These are phyloP conservation scores for Linum trigynum DNA, from an alignment of 345 rosid species.

Conservation along the genomic window DNA sequence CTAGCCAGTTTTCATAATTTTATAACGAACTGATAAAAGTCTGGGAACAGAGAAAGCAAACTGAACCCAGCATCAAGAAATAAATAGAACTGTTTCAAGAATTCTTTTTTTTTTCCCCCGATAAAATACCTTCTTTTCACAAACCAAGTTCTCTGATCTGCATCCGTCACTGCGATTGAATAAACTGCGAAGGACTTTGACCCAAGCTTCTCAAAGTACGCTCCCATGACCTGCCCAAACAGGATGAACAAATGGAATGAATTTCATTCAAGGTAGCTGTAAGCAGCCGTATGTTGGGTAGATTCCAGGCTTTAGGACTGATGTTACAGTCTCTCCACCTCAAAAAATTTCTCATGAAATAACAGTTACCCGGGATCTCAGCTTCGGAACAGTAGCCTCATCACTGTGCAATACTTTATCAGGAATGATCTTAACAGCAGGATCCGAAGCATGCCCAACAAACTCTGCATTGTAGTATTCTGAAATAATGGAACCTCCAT, in stretches of 20 bases:
- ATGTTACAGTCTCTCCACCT: constrained; percentile 2
- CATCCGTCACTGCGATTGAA: constrained; percentile 91
- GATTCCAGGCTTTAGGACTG: constrained; percentile 12
- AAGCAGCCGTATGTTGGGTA: neutral
- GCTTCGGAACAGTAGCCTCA: constrained; percentile 41
- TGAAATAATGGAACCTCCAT: constrained; percentile 51
- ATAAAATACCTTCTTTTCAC: constrained; percentile 88
- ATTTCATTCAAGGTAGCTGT: constrained; percentile 3
- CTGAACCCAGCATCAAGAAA: neutral
- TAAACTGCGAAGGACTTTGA: constrained; percentile 98
- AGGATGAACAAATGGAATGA: constrained; percentile 7
- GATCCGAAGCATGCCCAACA: constrained; percentile 31
- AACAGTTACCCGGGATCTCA: constrained; percentile 70
- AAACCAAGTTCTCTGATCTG: constrained; percentile 73
- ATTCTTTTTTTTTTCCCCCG: neutral
- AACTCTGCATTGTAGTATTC: constrained; percentile 63
- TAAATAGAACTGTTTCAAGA: constrained; percentile 4
- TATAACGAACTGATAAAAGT: neutral
- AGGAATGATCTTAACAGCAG: constrained; percentile 26
- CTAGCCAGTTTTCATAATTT: neutral
- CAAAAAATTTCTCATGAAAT: constrained; percentile 14
- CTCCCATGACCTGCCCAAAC: constrained; percentile 75
- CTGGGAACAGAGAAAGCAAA: neutral
- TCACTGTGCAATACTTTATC: constrained; percentile 36
- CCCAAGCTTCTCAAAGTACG: constrained; percentile 83